These are phyloP conservation scores for Parietichytrium sp. DNA, from an alignment of 108 stramenopile genomes.

Conservation along the genomic window DNA sequence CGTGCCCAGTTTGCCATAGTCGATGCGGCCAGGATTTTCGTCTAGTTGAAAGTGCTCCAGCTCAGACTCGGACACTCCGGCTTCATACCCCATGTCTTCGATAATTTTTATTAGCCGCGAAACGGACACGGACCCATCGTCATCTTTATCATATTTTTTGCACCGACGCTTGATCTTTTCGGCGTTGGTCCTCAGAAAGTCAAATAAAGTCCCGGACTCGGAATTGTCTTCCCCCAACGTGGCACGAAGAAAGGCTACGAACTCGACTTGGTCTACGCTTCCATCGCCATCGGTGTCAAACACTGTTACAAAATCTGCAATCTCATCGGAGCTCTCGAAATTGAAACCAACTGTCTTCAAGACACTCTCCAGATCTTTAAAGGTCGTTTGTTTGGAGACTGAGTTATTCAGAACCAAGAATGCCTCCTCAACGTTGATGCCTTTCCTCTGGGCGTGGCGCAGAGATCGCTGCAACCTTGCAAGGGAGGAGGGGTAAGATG, in stretches of 20 bases:
- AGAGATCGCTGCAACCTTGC: too few species aligned
- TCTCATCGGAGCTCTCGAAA: background rate
- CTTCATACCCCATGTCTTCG: background rate
- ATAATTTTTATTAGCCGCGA: background rate
- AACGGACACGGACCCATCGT: background rate
- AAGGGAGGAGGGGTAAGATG: too few species aligned
- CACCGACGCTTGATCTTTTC: background rate
- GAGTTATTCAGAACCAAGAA: too few species aligned
- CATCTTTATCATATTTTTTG: background rate
- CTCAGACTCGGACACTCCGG: background rate
- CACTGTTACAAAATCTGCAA: slow-evolving; percentile 29
- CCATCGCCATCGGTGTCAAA: slow-evolving; percentile 52
- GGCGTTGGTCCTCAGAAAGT: background rate
- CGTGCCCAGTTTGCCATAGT: background rate
- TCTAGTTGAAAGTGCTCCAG: background rate
- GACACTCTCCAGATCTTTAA: too few species aligned
- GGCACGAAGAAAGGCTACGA: slow-evolving; percentile 48
- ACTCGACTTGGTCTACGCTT: slow-evolving; percentile 48
- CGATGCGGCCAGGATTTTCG: background rate
- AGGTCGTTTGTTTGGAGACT: too few species aligned
- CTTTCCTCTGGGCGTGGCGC: too few species aligned
- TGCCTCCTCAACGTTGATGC: too few species aligned
- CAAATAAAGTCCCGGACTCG: background rate
- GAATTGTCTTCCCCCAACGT: too few species aligned
- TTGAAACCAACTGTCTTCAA: slow-evolving; percentile 50